These are phyloP conservation scores for Barnettozyma wickerhamii DNA, from an alignment of 805 yeast species.

Conservation along the genomic window DNA sequence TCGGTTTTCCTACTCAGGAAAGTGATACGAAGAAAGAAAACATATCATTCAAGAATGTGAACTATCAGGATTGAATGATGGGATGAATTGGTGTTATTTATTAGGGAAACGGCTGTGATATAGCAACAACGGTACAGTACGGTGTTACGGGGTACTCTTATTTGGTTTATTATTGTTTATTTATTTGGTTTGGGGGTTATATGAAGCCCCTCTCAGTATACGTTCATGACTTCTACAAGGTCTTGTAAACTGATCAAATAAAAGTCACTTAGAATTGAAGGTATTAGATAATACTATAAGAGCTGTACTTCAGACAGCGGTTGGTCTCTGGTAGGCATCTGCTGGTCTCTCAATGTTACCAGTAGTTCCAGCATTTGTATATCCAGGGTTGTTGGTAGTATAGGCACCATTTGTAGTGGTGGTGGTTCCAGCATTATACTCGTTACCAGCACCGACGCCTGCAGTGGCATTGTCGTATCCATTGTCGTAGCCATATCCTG, in stretches of 20 bases:
- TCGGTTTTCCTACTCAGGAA: background rate
- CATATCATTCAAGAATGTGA: constrained; percentile 24
- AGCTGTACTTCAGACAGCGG: background rate
- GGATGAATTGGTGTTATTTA: too few species aligned
- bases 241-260: too few species aligned
- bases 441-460: constrained; percentile 1
- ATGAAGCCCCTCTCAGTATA: too few species aligned
- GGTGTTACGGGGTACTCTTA: too few species aligned
- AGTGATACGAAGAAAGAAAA: constrained; percentile 8
- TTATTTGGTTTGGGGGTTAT: too few species aligned
- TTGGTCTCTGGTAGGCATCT: constrained; percentile 1
- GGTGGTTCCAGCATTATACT: background rate
- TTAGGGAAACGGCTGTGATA: too few species aligned
- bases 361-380: background rate
- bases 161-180: too few species aligned
- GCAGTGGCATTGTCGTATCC: background rate
- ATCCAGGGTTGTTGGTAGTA: background rate
- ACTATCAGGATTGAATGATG: constrained; percentile 15
- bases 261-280: too few species aligned
- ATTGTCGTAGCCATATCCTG: constrained; percentile 4
- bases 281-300: too few species aligned
- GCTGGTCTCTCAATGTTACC: constrained; percentile 1
- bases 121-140: too few species aligned
- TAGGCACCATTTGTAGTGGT: background rate
- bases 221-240: too few species aligned